Percentiles rank a stretch among this genome's conserved stretches.
phyloP scores from a whole-genome alignment of 805 yeast species.

The Yarrowia sp. region DNA sequence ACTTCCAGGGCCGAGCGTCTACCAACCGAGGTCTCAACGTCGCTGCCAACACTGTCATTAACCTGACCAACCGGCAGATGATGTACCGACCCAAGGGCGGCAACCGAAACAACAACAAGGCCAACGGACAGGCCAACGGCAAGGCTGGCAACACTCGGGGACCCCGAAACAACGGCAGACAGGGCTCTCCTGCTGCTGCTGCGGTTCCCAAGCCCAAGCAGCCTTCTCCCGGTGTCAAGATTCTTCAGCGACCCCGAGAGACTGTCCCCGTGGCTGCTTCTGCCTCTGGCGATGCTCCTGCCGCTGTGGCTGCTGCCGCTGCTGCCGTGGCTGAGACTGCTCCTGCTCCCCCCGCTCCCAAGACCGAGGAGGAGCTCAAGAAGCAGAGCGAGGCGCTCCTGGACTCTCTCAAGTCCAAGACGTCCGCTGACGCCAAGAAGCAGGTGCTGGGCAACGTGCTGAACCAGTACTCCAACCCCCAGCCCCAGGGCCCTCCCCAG shows the following conservation, averaged over 20 bases:
- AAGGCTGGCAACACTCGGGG: neutral
- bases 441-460: constrained; percentile 36
- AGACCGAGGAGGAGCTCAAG: constrained; percentile 38
- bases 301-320: constrained; percentile 44
- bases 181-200: constrained; percentile 30
- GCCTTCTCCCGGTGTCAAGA: constrained; percentile 40
- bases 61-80: constrained; percentile 75
- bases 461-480: constrained; percentile 38
- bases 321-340: constrained; percentile 39
- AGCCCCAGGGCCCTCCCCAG: constrained; percentile 30
- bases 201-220: constrained; percentile 31
- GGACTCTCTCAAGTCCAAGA: constrained; percentile 36
- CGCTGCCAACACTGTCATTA: constrained; percentile 81
- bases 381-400: constrained; percentile 34
- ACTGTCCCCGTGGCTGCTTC: constrained; percentile 40
- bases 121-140: constrained; percentile 20
- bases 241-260: constrained; percentile 40
- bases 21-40: constrained; percentile 85
- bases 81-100: constrained; percentile 66
- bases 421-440: constrained; percentile 31
- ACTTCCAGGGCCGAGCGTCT: constrained; percentile 74
- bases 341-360: constrained; percentile 29
- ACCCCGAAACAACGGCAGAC: constrained; percentile 11
- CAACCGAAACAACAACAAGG: neutral
- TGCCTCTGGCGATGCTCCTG: constrained; percentile 34